These are phyloP conservation scores for Elaeis guineensis DNA, from an alignment of 176 grass and related monocot genomes.

Conservation along the genomic window DNA sequence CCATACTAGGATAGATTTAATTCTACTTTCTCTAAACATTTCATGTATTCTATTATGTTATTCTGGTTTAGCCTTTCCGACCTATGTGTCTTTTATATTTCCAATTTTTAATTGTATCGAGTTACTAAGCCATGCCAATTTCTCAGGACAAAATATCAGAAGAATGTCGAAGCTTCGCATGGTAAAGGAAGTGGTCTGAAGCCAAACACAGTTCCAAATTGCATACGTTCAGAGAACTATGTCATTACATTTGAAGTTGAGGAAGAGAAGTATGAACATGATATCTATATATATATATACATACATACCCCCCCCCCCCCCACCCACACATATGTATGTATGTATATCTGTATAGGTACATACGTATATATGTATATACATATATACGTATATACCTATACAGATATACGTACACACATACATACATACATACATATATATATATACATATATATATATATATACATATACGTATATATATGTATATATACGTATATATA, in stretches of 20 bases:
- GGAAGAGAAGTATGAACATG: conserved; percentile 77
- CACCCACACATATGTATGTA: too few relatives aligned
- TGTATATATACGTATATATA: neutral
- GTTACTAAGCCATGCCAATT: neutral
- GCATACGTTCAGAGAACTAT: conserved; percentile 96
- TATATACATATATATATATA: neutral
- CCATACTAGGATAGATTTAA: too few relatives aligned
- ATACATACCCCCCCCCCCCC: too few relatives aligned
- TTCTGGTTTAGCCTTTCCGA: too few relatives aligned
- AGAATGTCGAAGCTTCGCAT: conserved; percentile 92
- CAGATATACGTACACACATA: too few relatives aligned
- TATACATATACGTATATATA: neutral
- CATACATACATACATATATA: neutral
- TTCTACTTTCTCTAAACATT: too few relatives aligned
- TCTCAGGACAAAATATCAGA: conserved; percentile 94
- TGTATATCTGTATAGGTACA: too few relatives aligned
- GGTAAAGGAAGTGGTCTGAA: conserved; percentile 53
- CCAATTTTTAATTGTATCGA: neutral
- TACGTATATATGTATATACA: too few relatives aligned
- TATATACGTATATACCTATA: too few relatives aligned
- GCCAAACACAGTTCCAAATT: conserved; percentile 64
- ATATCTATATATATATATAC: neutral
- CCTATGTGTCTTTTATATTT: too few relatives aligned
- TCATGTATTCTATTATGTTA: too few relatives aligned
- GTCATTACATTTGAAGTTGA: conserved; percentile 90